phyloP scores from a whole-genome alignment of 768 basidiomycete species.

The Collybia nuda region DNA sequence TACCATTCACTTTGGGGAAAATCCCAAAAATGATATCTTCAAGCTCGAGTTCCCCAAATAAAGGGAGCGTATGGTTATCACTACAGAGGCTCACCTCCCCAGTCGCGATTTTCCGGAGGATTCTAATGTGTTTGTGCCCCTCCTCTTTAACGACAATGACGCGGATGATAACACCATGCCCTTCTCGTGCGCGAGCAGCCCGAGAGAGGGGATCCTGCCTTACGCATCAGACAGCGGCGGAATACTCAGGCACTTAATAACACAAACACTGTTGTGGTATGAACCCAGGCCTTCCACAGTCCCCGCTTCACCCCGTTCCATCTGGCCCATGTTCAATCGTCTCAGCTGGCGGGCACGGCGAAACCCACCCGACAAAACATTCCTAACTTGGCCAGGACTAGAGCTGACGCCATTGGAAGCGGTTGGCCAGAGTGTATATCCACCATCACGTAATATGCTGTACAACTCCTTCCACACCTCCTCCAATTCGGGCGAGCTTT shows the following conservation, averaged over 20 bases:
- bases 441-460: no score
- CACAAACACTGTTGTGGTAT: no score
- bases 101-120: slow-evolving; percentile 11
- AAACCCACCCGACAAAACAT: no score
- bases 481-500: no score
- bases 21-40: slow-evolving; percentile 21
- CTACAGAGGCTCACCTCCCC: neutral
- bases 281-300: no score
- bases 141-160: slow-evolving; percentile 4
- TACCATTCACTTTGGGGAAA: slow-evolving; percentile 16
- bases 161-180: slow-evolving; percentile 9
- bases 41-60: slow-evolving; percentile 15
- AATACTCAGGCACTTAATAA: neutral
- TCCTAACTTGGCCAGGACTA: no score
- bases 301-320: no score
- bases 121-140: slow-evolving; percentile 9
- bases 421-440: no score
- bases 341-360: no score
- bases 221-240: neutral
- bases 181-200: slow-evolving; percentile 10
- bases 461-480: no score
- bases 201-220: slow-evolving; percentile 6
- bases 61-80: slow-evolving; percentile 18
- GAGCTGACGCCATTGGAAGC: no score
- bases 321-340: no score